These are phyloP conservation scores for Biscogniauxia mediterranea DNA, from an alignment of 2,329 filamentous ascomycete species.

Conservation along the genomic window DNA sequence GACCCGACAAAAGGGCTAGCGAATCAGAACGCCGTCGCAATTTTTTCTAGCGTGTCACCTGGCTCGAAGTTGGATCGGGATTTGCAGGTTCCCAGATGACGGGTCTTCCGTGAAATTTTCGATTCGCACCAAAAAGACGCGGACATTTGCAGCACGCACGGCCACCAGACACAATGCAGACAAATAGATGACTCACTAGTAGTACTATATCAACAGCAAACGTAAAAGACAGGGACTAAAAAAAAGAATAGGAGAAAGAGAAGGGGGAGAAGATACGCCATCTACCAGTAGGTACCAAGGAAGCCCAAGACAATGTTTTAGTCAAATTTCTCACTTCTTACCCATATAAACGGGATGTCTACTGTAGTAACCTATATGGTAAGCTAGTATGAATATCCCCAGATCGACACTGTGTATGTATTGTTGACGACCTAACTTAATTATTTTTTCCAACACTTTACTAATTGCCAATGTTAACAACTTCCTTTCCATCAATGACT, in stretches of 20 bases:
- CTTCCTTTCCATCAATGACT: neutral
- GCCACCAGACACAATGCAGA: neutral
- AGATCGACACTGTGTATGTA: neutral
- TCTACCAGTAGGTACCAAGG: too few species aligned
- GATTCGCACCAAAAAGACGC: neutral
- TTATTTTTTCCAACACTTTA: neutral
- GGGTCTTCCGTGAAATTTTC: conserved; percentile 19
- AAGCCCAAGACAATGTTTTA: too few species aligned
- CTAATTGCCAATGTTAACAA: neutral
- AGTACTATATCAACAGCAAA: conserved; percentile 4
- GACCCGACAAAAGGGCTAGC: neutral
- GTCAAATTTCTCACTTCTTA: too few species aligned
- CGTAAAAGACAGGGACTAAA: neutral
- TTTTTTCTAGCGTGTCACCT: conserved; percentile 12
- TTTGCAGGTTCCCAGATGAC: conserved; percentile 13
- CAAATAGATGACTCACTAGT: conserved; percentile 17
- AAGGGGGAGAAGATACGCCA: too few species aligned
- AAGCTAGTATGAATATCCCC: neutral
- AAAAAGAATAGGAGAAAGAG: too few species aligned
- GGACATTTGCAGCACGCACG: neutral
- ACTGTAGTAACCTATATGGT: too few species aligned
- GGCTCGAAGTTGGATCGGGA: conserved; percentile 16
- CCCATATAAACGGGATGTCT: too few species aligned
- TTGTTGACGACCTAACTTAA: neutral
- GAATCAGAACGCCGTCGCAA: neutral